A percentile compares a stretch with the other conserved stretches of the same genome.
These are phyloP conservation scores for Cystobasidium ongulense DNA, from an alignment of 768 basidiomycete species.

Conservation along the genomic window DNA sequence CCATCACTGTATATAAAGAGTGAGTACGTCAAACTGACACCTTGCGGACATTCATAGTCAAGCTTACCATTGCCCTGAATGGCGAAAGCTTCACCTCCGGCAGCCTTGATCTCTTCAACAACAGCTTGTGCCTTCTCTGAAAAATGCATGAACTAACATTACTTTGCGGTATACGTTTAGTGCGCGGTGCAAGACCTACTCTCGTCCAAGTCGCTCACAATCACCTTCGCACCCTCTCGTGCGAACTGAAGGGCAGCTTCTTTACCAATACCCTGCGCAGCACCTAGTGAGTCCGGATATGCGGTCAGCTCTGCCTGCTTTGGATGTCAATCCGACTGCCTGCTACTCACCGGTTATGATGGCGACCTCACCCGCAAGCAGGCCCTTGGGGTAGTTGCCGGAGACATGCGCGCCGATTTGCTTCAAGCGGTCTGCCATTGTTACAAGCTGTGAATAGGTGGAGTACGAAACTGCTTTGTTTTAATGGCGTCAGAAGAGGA, in stretches of 20 bases:
- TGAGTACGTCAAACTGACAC: not conserved
- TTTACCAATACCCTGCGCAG: constrained; percentile 64
- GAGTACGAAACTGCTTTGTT: not conserved
- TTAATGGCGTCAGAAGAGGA: not conserved
- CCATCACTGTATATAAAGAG: constrained; percentile 49
- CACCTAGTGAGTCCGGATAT: constrained; percentile 30
- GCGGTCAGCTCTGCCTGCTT: not conserved
- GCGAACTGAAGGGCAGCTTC: constrained; percentile 68
- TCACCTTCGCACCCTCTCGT: constrained; percentile 76
- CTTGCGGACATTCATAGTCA: not conserved
- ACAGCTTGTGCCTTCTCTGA: constrained; percentile 26
- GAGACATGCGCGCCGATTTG: constrained; percentile 17
- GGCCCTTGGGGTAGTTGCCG: constrained; percentile 43
- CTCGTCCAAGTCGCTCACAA: constrained; percentile 76
- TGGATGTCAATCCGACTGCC: not conserved
- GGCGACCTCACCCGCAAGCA: constrained; percentile 68
- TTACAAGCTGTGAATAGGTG: not conserved
- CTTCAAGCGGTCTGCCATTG: constrained; percentile 29
- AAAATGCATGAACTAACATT: not conserved
- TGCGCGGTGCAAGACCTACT: constrained; percentile 36
- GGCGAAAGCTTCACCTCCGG: constrained; percentile 63
- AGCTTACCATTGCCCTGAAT: constrained; percentile 60
- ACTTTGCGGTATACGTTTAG: not conserved
- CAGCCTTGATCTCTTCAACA: constrained; percentile 28
- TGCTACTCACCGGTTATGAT: constrained; percentile 66